Percentiles rank a stretch among this genome's conserved stretches.
Conservation (phyloP, 2,329 filamentous ascomycete species). For the Mycocentrospora acerina region DNA sequence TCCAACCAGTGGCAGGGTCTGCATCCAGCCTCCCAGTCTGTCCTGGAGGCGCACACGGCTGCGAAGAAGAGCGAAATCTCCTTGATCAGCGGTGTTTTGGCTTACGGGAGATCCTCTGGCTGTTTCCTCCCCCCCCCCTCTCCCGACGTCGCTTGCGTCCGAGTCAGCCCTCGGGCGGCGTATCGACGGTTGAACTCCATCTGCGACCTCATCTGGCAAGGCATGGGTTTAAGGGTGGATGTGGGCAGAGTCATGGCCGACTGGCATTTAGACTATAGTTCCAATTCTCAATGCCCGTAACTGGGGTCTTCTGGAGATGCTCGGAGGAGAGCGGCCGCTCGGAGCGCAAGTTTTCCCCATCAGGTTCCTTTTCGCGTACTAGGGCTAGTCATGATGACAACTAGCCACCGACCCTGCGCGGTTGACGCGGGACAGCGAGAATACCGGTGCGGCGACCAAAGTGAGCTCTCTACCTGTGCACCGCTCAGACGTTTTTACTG, state of each 20-base stretch:
- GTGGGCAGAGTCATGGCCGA: constrained; percentile 16
- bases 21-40: constrained; percentile 20
- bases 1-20: constrained; percentile 8
- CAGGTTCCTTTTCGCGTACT: neutral
- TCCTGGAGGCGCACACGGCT: constrained; percentile 15
- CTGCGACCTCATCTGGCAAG: constrained; percentile 18
- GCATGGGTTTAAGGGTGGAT: constrained; percentile 7
- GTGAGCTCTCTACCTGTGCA: neutral
- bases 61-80: constrained; percentile 18
- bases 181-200: too few relatives aligned
- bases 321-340: constrained; percentile 15
- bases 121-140: too few relatives aligned
- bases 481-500: too few relatives aligned
- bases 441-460: neutral
- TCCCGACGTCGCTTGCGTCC: constrained; percentile 22
- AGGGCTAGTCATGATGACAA: neutral
- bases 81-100: constrained; percentile 14
- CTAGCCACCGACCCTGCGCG: neutral
- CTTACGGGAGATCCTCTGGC: constrained; percentile 22
- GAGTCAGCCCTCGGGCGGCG: constrained; percentile 12
- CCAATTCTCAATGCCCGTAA: neutral
- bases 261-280: constrained; percentile 3
- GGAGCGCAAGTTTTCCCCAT: neutral
- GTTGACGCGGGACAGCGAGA: neutral
- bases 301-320: constrained; percentile 26